These are phyloP conservation scores for Alectoria sarmentosa DNA, from an alignment of 495 filamentous ascomycete genomes.

Conservation along the genomic window DNA sequence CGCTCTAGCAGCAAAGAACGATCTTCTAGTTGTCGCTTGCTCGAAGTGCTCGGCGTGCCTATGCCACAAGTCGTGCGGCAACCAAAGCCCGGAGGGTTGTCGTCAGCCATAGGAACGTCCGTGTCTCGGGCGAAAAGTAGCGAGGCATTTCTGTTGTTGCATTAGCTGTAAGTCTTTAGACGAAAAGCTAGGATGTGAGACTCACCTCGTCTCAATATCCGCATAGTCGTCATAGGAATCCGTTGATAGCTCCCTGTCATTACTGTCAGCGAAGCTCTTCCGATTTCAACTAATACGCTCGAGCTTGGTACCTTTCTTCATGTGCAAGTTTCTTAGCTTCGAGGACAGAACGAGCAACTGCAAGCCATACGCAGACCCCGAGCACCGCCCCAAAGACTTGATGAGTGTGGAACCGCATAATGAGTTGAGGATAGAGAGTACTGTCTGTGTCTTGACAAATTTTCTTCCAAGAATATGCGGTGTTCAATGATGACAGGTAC, in stretches of 20 bases:
- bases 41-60: not conserved
- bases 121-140: not conserved
- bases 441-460: too few species aligned
- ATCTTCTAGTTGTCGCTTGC: not conserved
- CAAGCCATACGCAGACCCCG: not conserved
- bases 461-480: too few species aligned
- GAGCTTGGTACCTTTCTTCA: not conserved
- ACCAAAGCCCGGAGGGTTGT: not conserved
- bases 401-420: not conserved
- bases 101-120: not conserved
- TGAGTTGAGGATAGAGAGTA: too few species aligned
- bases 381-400: not conserved
- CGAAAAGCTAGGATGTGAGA: not conserved
- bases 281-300: too few species aligned
- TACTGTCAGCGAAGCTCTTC: not conserved
- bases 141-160: not conserved
- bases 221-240: not conserved
- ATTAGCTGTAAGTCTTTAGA: not conserved
- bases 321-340: not conserved
- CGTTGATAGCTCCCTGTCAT: not conserved
- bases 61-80: not conserved
- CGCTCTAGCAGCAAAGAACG: not conserved
- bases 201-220: not conserved
- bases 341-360: not conserved
- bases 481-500: too few species aligned